Evolutionary conservation across 2,329 filamentous ascomycete genomes (phyloP).

Genomic region (Penicillium frequentans): DNA sequence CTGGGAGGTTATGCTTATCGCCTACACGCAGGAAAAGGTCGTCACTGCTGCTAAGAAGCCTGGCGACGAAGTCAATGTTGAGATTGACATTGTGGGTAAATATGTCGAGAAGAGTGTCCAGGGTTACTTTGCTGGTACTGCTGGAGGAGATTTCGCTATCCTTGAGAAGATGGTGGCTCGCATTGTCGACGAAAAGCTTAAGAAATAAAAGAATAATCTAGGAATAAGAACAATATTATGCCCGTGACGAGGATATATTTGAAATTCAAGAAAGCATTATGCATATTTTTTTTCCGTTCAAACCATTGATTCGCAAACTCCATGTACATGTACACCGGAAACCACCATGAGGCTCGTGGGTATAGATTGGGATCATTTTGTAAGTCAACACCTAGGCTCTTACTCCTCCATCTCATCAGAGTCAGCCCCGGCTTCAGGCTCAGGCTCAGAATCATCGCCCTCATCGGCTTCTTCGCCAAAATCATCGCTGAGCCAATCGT

Average conservation of each 20-base stretch:
- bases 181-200: conserved; percentile 70
- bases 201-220: conserved; percentile 26
- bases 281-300: conserved; percentile 1
- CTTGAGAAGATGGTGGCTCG: conserved; percentile 72
- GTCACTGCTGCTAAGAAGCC: conserved; percentile 75
- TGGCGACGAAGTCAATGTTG: conserved; percentile 84
- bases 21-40: conserved; percentile 92
- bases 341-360: conserved; percentile 16
- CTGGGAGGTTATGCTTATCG: conserved; percentile 95
- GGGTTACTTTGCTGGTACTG: conserved; percentile 64
- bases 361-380: conserved; percentile 12
- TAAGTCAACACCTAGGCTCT: conserved; percentile 6
- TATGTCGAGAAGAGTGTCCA: conserved; percentile 75
- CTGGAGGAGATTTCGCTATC: conserved; percentile 48
- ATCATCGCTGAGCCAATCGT: conserved; percentile 53
- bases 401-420: conserved; percentile 39
- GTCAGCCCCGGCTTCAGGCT: conserved; percentile 29
- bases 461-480: conserved; percentile 47
- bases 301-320: conserved; percentile 9
- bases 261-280: conserved; percentile 6
- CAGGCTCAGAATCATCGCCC: conserved; percentile 39
- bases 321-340: conserved; percentile 18
- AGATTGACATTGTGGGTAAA: conserved; percentile 81
- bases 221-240: conserved; percentile 1
- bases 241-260: conserved; percentile 8